Conservation (phyloP, 345 rosid genomes). For the Sisymbrium irio region DNA sequence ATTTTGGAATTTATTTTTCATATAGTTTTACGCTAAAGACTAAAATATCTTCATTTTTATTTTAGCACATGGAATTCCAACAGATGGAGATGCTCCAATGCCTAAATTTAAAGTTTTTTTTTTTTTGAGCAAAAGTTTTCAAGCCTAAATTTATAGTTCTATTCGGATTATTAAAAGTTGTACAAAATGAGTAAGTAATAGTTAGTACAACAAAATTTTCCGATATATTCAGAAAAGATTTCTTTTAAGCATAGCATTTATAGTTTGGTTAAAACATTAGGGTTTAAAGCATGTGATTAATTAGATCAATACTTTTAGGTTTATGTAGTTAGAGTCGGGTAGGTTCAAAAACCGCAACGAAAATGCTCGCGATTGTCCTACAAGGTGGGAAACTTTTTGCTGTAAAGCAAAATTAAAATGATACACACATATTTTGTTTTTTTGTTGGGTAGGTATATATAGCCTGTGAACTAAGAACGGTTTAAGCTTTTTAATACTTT, state of each 20-base stretch:
- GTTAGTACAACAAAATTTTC: not conserved
- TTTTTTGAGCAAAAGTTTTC: too few species aligned
- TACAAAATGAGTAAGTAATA: not conserved
- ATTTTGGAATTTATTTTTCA: too few species aligned
- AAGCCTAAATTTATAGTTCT: too few species aligned
- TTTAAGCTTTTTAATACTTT: slow-evolving; percentile 9
- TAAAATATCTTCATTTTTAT: too few species aligned
- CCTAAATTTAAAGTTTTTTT: not conserved
- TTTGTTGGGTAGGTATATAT: slow-evolving; percentile 35
- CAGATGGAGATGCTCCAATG: too few species aligned
- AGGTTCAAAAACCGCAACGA: slow-evolving; percentile 18
- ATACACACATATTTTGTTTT: slow-evolving; percentile 22
- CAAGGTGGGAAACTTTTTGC: slow-evolving; percentile 33
- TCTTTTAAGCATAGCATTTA: not conserved
- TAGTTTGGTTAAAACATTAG: not conserved
- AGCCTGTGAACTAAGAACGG: slow-evolving; percentile 15
- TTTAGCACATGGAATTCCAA: too few species aligned
- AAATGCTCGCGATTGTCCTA: slow-evolving; percentile 16
- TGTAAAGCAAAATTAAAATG: slow-evolving; percentile 14
- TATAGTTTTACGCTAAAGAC: too few species aligned
- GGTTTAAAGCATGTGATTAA: not conserved
- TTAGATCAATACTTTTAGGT: not conserved
- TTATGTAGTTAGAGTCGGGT: slow-evolving; percentile 8
- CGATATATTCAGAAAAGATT: not conserved
- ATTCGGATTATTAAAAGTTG: not conserved